Evolutionary conservation across 2,329 filamentous ascomycete species (phyloP).

Genomic region (Helminthosporium solani): DNA sequence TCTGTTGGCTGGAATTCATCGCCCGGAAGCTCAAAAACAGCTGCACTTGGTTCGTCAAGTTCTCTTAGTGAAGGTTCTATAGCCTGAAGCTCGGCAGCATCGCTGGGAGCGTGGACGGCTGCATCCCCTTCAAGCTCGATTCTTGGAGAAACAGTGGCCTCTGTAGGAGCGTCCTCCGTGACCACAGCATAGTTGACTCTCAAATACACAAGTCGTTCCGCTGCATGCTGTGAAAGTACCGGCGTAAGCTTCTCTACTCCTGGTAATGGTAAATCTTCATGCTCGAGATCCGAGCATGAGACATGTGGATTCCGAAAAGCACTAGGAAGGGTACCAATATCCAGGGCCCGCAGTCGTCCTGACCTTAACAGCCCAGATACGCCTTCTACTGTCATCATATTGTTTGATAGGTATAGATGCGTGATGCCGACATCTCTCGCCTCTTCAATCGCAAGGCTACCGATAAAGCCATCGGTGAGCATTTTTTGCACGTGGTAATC

Average conservation of each 20-base stretch:
- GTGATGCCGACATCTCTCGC: conserved; percentile 57
- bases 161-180: conserved; percentile 46
- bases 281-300: conserved; percentile 23
- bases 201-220: conserved; percentile 54
- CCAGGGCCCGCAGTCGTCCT: conserved; percentile 55
- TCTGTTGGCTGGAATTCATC: conserved; percentile 30
- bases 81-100: conserved; percentile 32
- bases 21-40: conserved; percentile 27
- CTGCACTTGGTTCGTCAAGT: conserved; percentile 20
- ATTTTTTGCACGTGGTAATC: conserved; percentile 52
- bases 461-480: conserved; percentile 46
- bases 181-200: conserved; percentile 57
- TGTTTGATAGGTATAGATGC: conserved; percentile 60
- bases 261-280: conserved; percentile 40
- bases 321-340: conserved; percentile 52
- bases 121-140: conserved; percentile 29
- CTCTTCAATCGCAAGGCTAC: conserved; percentile 57
- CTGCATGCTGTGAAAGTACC: conserved; percentile 49
- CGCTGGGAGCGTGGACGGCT: conserved; percentile 16
- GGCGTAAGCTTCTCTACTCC: conserved; percentile 58
- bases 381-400: conserved; percentile 57
- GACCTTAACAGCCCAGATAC: conserved; percentile 55
- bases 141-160: conserved; percentile 18
- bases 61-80: conserved; percentile 16
- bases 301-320: conserved; percentile 15